phyloP scores from a whole-genome alignment of 129 eudicot genomes.

The Tagetes erecta region DNA sequence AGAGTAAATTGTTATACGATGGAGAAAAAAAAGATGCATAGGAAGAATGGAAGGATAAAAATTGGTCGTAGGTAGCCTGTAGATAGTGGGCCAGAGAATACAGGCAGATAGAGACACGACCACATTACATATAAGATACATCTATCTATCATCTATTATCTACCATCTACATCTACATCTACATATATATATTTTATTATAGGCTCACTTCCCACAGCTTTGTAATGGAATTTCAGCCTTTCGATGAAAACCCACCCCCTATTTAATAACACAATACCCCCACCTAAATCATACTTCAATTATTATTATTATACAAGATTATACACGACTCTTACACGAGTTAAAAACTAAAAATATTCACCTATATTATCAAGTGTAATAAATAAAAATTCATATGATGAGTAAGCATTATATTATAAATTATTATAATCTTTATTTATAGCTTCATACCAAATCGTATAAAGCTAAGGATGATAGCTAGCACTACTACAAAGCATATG shows the following conservation, averaged over 20 bases:
- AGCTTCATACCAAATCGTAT: no score
- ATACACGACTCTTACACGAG: no score
- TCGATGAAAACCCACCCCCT: conserved; percentile 23
- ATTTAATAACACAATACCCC: neutral
- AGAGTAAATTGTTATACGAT: no score
- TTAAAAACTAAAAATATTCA: no score
- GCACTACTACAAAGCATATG: no score
- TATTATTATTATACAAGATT: neutral
- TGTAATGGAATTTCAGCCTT: conserved; percentile 39
- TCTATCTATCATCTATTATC: no score
- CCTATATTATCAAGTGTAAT: no score
- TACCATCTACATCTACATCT: no score
- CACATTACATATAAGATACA: neutral
- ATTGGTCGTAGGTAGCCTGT: conserved; percentile 24
- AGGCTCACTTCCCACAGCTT: conserved; percentile 32
- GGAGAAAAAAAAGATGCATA: conserved; percentile 1
- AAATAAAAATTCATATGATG: no score
- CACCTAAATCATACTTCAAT: conserved; percentile 26
- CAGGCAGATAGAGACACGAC: conserved; percentile 42
- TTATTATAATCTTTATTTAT: no score
- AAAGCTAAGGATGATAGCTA: no score
- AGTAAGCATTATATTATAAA: no score
- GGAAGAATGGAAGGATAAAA: conserved; percentile 16
- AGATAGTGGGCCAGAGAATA: conserved; percentile 22
- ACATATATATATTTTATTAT: neutral